Evolutionary conservation across 2,329 filamentous ascomycete genomes (phyloP).

Genomic region (Penicillium digitatum): DNA sequence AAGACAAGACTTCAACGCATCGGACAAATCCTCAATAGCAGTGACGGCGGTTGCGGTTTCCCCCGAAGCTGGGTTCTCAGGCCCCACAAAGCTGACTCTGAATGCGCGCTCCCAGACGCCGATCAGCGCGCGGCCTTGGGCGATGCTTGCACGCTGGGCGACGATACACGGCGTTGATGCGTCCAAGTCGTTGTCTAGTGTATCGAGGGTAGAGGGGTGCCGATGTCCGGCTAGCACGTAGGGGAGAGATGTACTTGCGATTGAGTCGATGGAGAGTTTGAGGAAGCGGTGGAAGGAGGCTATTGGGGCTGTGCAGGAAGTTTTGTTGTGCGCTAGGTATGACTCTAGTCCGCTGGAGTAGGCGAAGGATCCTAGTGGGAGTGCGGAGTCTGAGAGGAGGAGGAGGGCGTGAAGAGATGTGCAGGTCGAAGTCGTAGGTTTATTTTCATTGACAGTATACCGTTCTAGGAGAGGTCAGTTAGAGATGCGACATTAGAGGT

Average conservation of each 20-base stretch:
- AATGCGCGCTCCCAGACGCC: constrained; percentile 58
- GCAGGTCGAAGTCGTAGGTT: constrained; percentile 4
- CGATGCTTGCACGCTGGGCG: constrained; percentile 57
- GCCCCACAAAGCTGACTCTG: constrained; percentile 30
- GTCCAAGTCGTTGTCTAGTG: constrained; percentile 61
- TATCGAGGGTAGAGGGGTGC: constrained; percentile 47
- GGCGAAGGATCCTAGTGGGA: constrained; percentile 62
- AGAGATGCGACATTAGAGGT: not conserved
- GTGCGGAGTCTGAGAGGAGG: constrained; percentile 60
- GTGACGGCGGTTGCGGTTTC: constrained; percentile 23
- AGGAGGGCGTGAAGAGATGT: constrained; percentile 52
- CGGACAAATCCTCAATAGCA: constrained; percentile 38
- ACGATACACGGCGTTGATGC: constrained; percentile 61
- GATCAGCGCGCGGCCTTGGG: constrained; percentile 58
- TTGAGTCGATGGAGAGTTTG: constrained; percentile 53
- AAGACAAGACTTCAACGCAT: constrained; percentile 34
- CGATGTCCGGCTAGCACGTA: constrained; percentile 56
- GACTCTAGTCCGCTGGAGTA: constrained; percentile 63
- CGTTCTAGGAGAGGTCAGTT: constrained; percentile 2
- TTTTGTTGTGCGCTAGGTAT: constrained; percentile 56
- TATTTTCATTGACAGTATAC: constrained; percentile 9
- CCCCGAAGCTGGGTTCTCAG: constrained; percentile 7
- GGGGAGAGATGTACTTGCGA: constrained; percentile 57
- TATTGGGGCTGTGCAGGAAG: constrained; percentile 33
- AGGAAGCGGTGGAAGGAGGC: constrained; percentile 55